A percentile compares a stretch with the other conserved stretches of the same genome.
These are phyloP conservation scores for Gossypium gossypioides DNA, from an alignment of 441 rosid species.

Conservation along the genomic window DNA sequence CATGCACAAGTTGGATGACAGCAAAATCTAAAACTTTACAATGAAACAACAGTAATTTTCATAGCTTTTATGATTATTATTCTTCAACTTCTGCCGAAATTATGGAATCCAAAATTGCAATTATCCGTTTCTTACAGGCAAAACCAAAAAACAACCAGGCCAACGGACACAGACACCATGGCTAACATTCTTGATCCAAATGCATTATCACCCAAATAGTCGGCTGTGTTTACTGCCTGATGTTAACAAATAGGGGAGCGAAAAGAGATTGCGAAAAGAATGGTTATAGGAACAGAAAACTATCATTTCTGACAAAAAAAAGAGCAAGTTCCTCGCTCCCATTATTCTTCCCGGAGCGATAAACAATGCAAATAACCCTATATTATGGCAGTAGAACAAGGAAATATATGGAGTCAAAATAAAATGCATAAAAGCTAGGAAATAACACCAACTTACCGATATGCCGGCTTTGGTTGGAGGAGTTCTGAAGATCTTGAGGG, in stretches of 20 bases:
- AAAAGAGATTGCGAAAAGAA: not conserved
- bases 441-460: not conserved
- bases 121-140: not conserved
- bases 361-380: slow-evolving; percentile 22
- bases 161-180: not conserved
- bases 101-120: not conserved
- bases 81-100: not conserved
- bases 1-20: not conserved
- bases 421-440: not conserved
- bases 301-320: slow-evolving; percentile 5
- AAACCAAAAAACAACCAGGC: not conserved
- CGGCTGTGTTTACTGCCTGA: not conserved
- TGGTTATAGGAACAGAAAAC: not conserved
- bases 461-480: slow-evolving; percentile 2
- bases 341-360: slow-evolving; percentile 16
- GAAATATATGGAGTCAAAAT: not conserved
- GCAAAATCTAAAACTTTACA: not conserved
- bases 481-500: slow-evolving; percentile 10
- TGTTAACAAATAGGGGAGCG: not conserved
- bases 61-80: not conserved
- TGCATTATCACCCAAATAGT: not conserved
- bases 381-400: slow-evolving; percentile 2
- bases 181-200: not conserved
- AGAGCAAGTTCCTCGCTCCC: slow-evolving; percentile 16
- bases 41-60: not conserved